Evolutionary conservation across 1,284 basidiomycete species (phyloP), one percentile per base, ranked within the genome.

Genomic region (Cystobasidiaceae sp.): DNA sequence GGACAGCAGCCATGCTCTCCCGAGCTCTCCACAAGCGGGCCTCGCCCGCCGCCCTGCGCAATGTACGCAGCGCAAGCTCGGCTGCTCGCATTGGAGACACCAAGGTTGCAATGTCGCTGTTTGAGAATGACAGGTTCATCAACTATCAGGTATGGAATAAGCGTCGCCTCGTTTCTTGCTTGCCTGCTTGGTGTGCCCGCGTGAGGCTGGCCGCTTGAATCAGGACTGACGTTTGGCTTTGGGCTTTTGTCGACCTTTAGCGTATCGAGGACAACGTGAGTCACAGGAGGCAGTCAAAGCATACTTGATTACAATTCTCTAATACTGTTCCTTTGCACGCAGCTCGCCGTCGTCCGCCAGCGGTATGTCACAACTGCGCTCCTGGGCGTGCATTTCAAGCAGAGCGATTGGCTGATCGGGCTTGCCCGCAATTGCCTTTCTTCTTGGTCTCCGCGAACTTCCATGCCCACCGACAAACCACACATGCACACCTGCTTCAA

Each of bases 41-140:
- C 11, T 11, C n/a, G 11, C 11, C 37, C n/a, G 11, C 37, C n/a
- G n/a, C 37, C n/a, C 30, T 56, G 39, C 54, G 54, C 37, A 56
- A 56, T 56, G 54, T 41, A 28, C 54, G 49, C 23, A 51, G 44
- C 37, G 89, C 89, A 75, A 90, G 88, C 71, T 86, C 83, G 73
- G 82, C 84, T 19, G 81, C 85, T 57, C 82, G 86, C 72, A 93
- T 94, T 73, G 91, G 90, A 68, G 89, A 91, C 77, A 92, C 86
- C 71, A 92, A 93, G 81, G 92, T 96, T 62, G 80, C 88, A 73
- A 94, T 96, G 91, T 90, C 89, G 56, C 81, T 86, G 69, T 84
- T 92, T 71, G 91, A 94, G 80, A 85, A 87, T 76, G 86, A 85
- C 66, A 70, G 85, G 69, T 94, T 84, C 78, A 93, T 97, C 81